Evolutionary conservation across 208 protist genomes (phyloP), one percentile per base, ranked within the genome.

Genomic region (Acanthamoeba castellanii): DNA sequence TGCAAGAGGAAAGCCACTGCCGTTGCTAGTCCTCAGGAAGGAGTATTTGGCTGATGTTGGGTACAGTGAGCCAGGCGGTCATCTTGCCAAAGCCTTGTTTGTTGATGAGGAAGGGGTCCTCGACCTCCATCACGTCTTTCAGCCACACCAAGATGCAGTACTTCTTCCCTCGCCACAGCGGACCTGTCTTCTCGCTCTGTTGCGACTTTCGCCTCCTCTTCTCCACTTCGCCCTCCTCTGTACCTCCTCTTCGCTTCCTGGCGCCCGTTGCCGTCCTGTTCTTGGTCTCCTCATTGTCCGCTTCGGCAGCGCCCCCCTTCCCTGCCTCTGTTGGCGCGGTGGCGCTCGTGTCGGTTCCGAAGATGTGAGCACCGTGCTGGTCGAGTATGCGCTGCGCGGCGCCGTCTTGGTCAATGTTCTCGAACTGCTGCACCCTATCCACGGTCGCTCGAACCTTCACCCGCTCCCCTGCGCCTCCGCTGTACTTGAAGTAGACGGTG

Each of bases 51-150:
- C 37, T 37, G 52, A 92, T 76, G 34, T 59, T 74, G 57, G 59
- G 64, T 7, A 92, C 34, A 32, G 59, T 68, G 59, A 76, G 34
- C 85, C 85, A 92, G n/a, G 55, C 85, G 7, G 85, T 76, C 55
- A 74, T 92, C 27, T 76, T 37, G 59, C 55, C 55, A 52, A 92
- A 74, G 59, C 55, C 55, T n/a, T 22, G 25, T 52, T 68, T 76
- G 85, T 76, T 32, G 27, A 92, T 76, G n/a, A 70, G 85, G 59
- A 92, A 92, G 52, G 78, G 78, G 9, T 87, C n/a, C 20, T 87
- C 20, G 5, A 87, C 2, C n/a, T 57, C 78, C 8, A 4, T 32
- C 50, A 87, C 78, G n/a, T 87, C 47, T 4, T 9, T 30, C 50
- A 87, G 45, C 50, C 42, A 87, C 11, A 87, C 32, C 27, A 87